Conservation (phyloP, 805 yeast species). For the Metschnikowia reukaufii region DNA sequence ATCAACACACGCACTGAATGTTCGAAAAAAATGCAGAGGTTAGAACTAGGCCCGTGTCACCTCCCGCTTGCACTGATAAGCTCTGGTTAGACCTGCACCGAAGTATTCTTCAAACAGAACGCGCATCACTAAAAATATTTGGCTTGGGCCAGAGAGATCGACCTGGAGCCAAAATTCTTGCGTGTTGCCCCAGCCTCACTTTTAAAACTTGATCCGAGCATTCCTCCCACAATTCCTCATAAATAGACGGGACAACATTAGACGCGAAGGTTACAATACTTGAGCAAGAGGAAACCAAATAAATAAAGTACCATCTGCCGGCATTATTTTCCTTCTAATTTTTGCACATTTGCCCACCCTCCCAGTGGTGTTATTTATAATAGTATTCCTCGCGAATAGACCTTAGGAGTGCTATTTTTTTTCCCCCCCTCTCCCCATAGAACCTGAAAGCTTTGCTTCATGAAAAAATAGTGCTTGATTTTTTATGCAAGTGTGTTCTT, state of each 20-base stretch:
- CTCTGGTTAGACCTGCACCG: background rate
- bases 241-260: background rate
- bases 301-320: background rate
- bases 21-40: too few species aligned
- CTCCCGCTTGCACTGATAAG: background rate
- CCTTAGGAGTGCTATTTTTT: background rate
- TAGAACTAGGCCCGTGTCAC: background rate
- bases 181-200: constrained; percentile 13
- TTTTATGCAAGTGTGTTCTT: constrained; percentile 44
- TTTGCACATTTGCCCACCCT: too few species aligned
- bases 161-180: constrained; percentile 1
- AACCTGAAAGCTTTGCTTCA: constrained; percentile 4
- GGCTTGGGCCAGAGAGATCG: constrained; percentile 1
- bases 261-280: background rate
- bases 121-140: constrained; percentile 4
- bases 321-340: background rate
- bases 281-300: background rate
- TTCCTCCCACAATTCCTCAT: constrained; percentile 7
- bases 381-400: background rate
- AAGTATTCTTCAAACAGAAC: background rate
- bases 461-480: background rate
- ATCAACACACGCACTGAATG: too few species aligned
- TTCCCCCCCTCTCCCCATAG: too few species aligned
- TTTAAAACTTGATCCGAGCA: constrained; percentile 10
- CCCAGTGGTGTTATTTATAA: too few species aligned